Evolutionary conservation across 306 rosid genomes (phyloP), one percentile per base, ranked within the genome.

Genomic region (Luffa acutangula): DNA sequence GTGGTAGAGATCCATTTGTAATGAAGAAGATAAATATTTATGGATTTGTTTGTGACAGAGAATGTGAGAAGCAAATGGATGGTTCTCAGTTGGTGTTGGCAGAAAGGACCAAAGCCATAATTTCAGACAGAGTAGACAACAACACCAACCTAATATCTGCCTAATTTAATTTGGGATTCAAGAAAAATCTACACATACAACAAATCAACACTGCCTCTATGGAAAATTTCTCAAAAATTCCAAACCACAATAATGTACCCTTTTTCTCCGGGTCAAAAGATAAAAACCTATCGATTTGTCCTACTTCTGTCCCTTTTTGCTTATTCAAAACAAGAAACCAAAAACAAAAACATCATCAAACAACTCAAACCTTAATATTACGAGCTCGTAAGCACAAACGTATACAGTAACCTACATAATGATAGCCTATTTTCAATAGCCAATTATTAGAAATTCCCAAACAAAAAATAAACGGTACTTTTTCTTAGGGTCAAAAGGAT

Each of bases 1-100:
- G 85, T 46, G 88, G 85, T 82, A 83, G 86, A 81, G 84, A 60
- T 81, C 80, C 85, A 79, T 21, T 74, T 49, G 58, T 21, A 74
- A 45, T 51, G 59, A 46, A 51, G 59, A 74, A 80, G 80, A 73
- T 75, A 71, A 83, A 74, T 14, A 31, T 74, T 74, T 74, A 74
- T 74, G 43, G 59, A 74, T 74, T 73, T 74, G 12, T 14, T 74
- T 46, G 77, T 72, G 78, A 74, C 78, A 74, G 78, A 74, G 60
- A 51, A 74, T 74, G 78, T 74, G 78, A 74, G 78, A 33, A 46
- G 78, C 62, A 74, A 49, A 74, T 74, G 78, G 59, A 51, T 74
- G 62, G 78, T 74, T 33, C 62, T 51, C 5, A 51, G 59, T 73
- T 49, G 58, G 59, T 46, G 58, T 48, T 45, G 58, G 59, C 39